Conservation (phyloP, 495 filamentous ascomycete genomes). For the Annulohypoxylon nitens region DNA sequence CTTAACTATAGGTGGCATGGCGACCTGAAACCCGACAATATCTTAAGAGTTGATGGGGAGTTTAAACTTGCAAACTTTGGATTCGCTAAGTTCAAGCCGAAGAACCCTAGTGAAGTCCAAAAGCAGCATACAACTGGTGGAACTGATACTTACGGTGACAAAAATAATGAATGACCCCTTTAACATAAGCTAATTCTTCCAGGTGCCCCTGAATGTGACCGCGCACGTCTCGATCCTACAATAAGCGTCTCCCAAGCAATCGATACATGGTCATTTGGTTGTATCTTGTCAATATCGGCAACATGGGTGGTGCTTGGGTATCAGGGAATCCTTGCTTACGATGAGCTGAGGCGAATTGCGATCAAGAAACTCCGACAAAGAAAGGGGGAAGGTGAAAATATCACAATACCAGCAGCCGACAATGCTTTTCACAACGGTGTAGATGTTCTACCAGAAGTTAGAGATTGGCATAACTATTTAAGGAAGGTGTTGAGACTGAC, state of each 20-base stretch:
- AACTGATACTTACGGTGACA: conserved; percentile 56
- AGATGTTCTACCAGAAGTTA: conserved; percentile 23
- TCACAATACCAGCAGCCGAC: conserved; percentile 20
- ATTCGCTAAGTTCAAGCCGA: conserved; percentile 54
- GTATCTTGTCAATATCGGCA: conserved; percentile 58
- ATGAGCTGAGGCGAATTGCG: conserved; percentile 10
- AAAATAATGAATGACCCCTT: background rate
- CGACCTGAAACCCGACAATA: conserved; percentile 60
- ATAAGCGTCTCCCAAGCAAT: conserved; percentile 50
- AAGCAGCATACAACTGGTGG: conserved; percentile 44
- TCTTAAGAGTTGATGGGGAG: conserved; percentile 51
- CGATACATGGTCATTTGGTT: conserved; percentile 60
- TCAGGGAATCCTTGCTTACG: conserved; percentile 30
- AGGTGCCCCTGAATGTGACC: conserved; percentile 36
- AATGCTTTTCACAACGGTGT: conserved; percentile 26
- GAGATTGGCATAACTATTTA: conserved; percentile 16
- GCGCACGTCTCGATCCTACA: conserved; percentile 27
- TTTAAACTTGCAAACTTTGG: conserved; percentile 61
- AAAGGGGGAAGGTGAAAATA: background rate
- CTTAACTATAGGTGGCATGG: conserved; percentile 52
- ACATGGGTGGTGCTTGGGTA: conserved; percentile 58
- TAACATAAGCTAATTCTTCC: background rate
- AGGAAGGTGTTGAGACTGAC: conserved; percentile 7
- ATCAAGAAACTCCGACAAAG: conserved; percentile 22
- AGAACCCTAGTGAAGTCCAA: conserved; percentile 21